These are phyloP conservation scores for Chalaropsis thielavioides DNA, from an alignment of 2,329 filamentous ascomycete species.

Conservation along the genomic window DNA sequence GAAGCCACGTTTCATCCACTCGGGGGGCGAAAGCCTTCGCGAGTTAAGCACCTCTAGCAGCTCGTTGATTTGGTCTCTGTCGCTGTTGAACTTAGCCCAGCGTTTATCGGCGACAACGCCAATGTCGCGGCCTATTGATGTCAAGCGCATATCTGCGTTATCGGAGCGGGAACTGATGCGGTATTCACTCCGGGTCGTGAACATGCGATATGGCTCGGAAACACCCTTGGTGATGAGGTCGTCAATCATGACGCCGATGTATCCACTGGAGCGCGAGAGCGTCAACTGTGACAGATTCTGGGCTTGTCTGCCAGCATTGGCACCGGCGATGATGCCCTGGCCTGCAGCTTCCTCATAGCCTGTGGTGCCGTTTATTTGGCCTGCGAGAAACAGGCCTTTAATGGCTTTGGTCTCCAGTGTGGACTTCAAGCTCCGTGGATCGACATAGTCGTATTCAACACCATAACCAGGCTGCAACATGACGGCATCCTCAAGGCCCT, in stretches of 20 bases:
- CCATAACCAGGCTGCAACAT: constrained; percentile 96
- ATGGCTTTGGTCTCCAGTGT: constrained; percentile 92
- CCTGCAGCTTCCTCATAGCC: constrained; percentile 96
- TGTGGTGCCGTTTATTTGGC: constrained; percentile 96
- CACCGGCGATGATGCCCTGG: constrained; percentile 82
- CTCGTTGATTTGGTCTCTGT: constrained; percentile 51
- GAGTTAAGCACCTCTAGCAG: constrained; percentile 47
- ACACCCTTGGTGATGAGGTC: constrained; percentile 95
- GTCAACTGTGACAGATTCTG: constrained; percentile 49
- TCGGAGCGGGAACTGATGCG: constrained; percentile 84
- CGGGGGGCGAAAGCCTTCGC: constrained; percentile 42
- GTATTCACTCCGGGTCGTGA: constrained; percentile 90
- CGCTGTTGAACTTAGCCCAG: constrained; percentile 56
- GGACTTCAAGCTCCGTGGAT: constrained; percentile 73
- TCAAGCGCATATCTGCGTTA: constrained; percentile 83
- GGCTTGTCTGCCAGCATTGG: constrained; percentile 78
- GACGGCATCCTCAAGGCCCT: constrained; percentile 71
- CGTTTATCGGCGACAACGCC: constrained; percentile 67
- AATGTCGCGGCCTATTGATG: constrained; percentile 57
- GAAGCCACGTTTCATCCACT: constrained; percentile 60
- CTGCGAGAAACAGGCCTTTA: constrained; percentile 73
- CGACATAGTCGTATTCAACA: constrained; percentile 97
- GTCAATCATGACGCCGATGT: constrained; percentile 98
- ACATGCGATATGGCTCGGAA: constrained; percentile 95
- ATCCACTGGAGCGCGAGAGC: constrained; percentile 72